These are phyloP conservation scores for Turritis glabra DNA, from an alignment of 345 rosid genomes.

Conservation along the genomic window DNA sequence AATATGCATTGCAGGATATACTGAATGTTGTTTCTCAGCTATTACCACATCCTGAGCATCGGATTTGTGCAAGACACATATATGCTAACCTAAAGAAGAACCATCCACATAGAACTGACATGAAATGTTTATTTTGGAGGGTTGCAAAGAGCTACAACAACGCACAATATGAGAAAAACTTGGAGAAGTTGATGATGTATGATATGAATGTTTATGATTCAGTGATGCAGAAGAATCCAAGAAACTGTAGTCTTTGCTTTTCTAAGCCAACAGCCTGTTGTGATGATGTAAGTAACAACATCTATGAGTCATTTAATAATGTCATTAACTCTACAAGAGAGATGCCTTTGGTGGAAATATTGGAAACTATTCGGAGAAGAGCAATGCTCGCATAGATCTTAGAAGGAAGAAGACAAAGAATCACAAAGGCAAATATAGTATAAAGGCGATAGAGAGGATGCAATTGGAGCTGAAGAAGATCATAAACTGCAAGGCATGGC, in stretches of 20 bases:
- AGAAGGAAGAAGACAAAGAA: background rate
- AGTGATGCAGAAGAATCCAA: background rate
- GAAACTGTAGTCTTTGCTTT: background rate
- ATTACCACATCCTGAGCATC: background rate
- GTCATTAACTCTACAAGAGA: background rate
- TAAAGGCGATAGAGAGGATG: background rate
- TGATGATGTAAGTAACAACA: conserved; percentile 9
- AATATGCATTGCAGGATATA: background rate
- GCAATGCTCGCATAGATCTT: background rate
- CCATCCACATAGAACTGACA: background rate
- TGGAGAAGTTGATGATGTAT: background rate
- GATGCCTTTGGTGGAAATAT: background rate
- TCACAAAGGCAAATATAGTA: background rate
- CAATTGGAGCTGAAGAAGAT: background rate
- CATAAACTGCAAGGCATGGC: background rate
- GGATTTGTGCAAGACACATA: background rate
- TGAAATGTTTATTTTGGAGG: background rate
- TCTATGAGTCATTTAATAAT: background rate
- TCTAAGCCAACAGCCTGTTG: background rate
- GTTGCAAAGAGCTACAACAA: background rate
- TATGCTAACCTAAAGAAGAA: background rate
- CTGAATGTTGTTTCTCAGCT: background rate
- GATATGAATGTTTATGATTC: background rate
- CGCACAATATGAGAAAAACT: background rate
- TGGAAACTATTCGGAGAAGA: background rate